Evolutionary conservation across 164 flowering plant species (phyloP), one percentile per base, ranked within the genome.

Genomic region (Stephania cephalantha): DNA sequence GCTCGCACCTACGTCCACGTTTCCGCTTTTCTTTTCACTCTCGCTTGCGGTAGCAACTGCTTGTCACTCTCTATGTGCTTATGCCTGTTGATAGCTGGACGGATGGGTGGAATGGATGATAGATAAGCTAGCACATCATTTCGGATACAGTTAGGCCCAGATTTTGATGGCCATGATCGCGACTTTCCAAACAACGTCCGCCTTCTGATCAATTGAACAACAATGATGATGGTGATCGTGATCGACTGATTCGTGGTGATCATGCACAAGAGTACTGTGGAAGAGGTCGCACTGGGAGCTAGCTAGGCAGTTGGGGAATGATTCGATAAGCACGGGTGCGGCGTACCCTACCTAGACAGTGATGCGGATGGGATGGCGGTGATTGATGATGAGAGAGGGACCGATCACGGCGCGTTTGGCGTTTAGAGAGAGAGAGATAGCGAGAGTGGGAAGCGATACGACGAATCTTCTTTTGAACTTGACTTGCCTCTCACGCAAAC

Each of bases 401-500:
- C 65, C 0, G 55, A 50, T 50, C 55, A 50, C 15, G 15, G 55
- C 55, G 55, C 12, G 65, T 58, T 17, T 58, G 20, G 65, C 65
- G 65, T n/a, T 18, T 58, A 17, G 22, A 58, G 20, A 58, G 64
- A 18, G 17, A 58, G 64, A 58, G 64, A 58, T 1, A 58, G 64
- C 3, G 18, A 58, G 22, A 58, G 65, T 58, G 65, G 65, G 65
- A 58, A 58, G 65, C 15, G 65, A 58, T 58, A 17, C 65, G 22
- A 17, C 65, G 65, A 58, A 58, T 58, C 65, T 58, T 58, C 65
- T 58, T 58, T 58, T 58, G 42, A 58, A 58, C 22, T 58, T 58
- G 65, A 58, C 65, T 58, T 58, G 65, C 17, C 65, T 58, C 25
- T 58, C 65, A 58, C n/a, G 25, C 65, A 17, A 58, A 3, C 65